Base-by-base conservation (phyloP, 2,329 filamentous ascomycete species). In the Periglandula ipomoeae region DNA sequence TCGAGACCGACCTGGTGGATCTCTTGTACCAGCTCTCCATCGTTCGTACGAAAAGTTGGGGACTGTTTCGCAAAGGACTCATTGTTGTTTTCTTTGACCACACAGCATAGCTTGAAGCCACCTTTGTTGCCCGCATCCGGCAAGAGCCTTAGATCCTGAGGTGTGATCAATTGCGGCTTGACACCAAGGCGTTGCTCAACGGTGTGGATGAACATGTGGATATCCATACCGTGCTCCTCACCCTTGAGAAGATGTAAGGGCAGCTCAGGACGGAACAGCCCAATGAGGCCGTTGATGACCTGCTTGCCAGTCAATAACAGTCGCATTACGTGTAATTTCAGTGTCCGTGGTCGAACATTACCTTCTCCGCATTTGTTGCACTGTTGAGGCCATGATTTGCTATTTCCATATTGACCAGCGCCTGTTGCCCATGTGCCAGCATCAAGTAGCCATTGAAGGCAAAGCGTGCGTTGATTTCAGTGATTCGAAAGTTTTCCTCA, bases 391-490 rank as follows among this genome's bases (percentile, higher is more conserved):
- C 50, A 24, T 35, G 42, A 8, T 43, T 9, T 6, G 26, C 50
- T 13, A 53, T 41, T 9, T 50, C 50, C 40, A 54, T 52, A 6
- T 43, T 40, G 13, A 61, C 54, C 1, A 67, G 48, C 6, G 56
- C 60, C 19, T 59, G 32, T 7, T 67, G 62, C 0, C 64, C 64
- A 26, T 64, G 61, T 0, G 55, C 52, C 15, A 53, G 49, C 30
- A 64, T 56, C 53, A 67, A 49, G 24, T 63, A 66, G 0, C 65
- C 65, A 39, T 70, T 71, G 49, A 70, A 70, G 10, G 59, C 57
- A 44, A 70, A 71, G 0, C 69, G 61, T 1, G 65, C 67, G 43
- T 71, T 71, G 32, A 71, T 70, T 20, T 71, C 69, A 2, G 66
- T 67, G 5, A 71, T 62, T 6, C 59, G 49, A 23, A 59, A 65